A percentile compares a stretch with the other conserved stretches of the same genome.
Evolutionary conservation across 257 asterid genomes (phyloP).

Genomic region (Gardenia jasminoides): DNA sequence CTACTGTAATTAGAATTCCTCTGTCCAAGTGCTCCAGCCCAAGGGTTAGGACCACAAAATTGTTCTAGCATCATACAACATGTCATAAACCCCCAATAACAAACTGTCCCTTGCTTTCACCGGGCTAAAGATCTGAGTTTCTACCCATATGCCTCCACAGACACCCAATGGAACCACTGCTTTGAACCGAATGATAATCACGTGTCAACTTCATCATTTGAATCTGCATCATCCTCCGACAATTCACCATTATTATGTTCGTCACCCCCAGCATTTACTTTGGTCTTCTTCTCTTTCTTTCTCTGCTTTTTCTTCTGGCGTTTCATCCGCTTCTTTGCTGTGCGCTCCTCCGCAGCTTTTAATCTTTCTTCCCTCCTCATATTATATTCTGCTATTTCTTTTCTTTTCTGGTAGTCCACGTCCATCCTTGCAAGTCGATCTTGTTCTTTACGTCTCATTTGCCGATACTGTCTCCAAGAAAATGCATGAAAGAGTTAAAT

Average conservation of each 20-base stretch:
- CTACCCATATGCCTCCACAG: conserved; percentile 1
- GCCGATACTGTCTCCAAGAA: conserved; percentile 69
- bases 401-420: conserved; percentile 65
- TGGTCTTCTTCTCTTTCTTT: conserved; percentile 61
- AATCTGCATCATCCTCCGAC: conserved; percentile 52
- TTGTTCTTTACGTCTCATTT: conserved; percentile 97
- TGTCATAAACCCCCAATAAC: neutral
- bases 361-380: conserved; percentile 77
- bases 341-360: conserved; percentile 90
- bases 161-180: neutral
- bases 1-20: neutral
- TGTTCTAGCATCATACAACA: neutral
- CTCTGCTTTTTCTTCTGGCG: conserved; percentile 85
- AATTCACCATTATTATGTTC: conserved; percentile 47
- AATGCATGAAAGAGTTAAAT: conserved; percentile 12
- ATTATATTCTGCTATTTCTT: conserved; percentile 68
- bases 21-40: neutral
- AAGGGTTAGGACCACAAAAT: neutral
- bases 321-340: conserved; percentile 68
- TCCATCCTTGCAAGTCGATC: conserved; percentile 97
- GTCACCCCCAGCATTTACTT: conserved; percentile 40
- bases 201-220: conserved; percentile 37
- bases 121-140: neutral
- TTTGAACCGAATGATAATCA: neutral
- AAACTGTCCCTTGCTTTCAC: neutral